Conservation (phyloP, 371 early-diverging fungal species). For the Rhizopus microsporus region DNA sequence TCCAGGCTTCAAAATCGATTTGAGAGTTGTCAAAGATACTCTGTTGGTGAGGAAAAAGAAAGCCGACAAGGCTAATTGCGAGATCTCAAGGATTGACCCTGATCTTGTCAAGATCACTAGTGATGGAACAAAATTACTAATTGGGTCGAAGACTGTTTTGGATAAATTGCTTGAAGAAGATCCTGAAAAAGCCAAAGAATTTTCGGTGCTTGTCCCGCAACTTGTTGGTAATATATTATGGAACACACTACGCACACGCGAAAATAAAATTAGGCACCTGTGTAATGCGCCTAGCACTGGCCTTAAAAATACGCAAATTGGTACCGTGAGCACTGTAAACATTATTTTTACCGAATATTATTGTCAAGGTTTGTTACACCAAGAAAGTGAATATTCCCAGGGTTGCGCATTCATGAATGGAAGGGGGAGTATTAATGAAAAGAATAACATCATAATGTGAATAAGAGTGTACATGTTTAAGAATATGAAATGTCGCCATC, state of each 20-base stretch:
- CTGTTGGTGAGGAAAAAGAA: not conserved
- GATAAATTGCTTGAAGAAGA: not conserved
- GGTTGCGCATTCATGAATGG: not conserved
- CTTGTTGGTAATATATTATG: too few species aligned
- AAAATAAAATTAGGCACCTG: too few species aligned
- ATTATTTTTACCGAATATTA: slow-evolving; percentile 8
- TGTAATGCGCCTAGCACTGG: too few species aligned
- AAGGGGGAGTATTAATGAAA: not conserved
- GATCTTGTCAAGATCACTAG: not conserved
- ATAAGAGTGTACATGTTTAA: not conserved
- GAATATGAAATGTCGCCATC: slow-evolving; percentile 20
- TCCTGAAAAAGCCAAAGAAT: not conserved
- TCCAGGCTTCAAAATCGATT: slow-evolving; percentile 7
- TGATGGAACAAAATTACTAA: not conserved
- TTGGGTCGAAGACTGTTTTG: not conserved
- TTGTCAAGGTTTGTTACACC: not conserved
- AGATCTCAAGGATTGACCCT: not conserved
- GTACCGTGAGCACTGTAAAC: too few species aligned
- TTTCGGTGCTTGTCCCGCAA: not conserved
- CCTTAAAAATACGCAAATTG: too few species aligned
- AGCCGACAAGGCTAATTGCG: not conserved
- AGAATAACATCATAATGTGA: not conserved
- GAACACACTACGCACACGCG: too few species aligned
- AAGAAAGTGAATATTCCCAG: slow-evolving; percentile 5
- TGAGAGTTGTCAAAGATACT: not conserved